Base-by-base conservation (phyloP, 805 yeast species). In the Candida bentonensis region DNA sequence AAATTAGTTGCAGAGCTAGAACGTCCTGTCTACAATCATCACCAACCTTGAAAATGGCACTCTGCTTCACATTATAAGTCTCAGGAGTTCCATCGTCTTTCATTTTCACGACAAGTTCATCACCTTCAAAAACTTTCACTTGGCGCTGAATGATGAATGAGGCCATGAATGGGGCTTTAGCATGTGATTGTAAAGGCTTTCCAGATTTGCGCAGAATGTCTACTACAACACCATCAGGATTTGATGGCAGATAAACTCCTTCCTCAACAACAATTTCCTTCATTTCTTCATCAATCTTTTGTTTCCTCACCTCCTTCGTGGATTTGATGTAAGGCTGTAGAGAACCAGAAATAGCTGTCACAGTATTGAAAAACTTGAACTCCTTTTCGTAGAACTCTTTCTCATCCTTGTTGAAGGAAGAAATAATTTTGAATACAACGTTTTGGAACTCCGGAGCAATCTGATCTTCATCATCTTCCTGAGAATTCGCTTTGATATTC, bases 11-110 rank as follows among this genome's bases (percentile, higher is more conserved):
- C 47, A 92, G 67, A 0, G 96, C 96, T 52, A 92, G 71, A 42
- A 92, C 89, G 64, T 92, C 99, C 63, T 92, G 99, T 53, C 99
- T 75, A 67, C 97, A 89, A 64, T 92, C 99, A 65, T 92, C 99
- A 48, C 99, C 99, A 45, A 92, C 98, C 63, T 92, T 92, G 74
- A 92, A 92, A 60, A 92, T 94, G 13, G 98, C 98, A 57, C 94
- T 79, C 58, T 87, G 87, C 94, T 94, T 82, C 51, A 70, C 74
- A 42, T 83, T 89, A 42, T 74, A 59, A 3, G 72, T 69, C 22
- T 48, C 47, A 20, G 43, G 43, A 3, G 33, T 30, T 20, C 51
- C 53, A n/a, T 47, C 53, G n/a, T 30, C 36, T 30, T 17, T 9
- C n/a, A 4, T 30, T 4, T 44, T 44, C 26, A 40, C 48, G 17